These are phyloP conservation scores for Friedmanniomyces endolithicus DNA, from an alignment of 495 filamentous ascomycete species.

Conservation along the genomic window DNA sequence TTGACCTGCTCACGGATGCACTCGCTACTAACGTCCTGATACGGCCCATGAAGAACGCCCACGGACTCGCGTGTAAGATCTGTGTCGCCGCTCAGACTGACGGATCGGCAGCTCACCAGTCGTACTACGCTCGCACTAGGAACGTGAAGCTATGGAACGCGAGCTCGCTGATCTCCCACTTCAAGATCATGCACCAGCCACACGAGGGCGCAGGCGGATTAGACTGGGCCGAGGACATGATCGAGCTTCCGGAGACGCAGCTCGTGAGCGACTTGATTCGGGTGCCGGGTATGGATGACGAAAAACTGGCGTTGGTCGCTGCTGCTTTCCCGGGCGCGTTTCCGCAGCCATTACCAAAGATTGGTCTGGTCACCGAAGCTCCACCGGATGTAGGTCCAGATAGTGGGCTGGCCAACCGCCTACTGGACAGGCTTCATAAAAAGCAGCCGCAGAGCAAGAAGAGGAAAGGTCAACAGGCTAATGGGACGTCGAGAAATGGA, in stretches of 20 bases:
- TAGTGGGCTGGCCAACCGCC: not conserved
- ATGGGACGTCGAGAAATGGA: not conserved
- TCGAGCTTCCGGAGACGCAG: conserved; percentile 47
- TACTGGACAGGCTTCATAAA: conserved; percentile 11
- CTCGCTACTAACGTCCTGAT: conserved; percentile 52
- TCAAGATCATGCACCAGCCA: conserved; percentile 44
- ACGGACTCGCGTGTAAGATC: conserved; percentile 51
- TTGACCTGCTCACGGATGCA: conserved; percentile 54
- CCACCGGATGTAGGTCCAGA: not conserved
- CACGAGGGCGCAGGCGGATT: conserved; percentile 25
- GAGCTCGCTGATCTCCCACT: conserved; percentile 54
- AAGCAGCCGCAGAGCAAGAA: conserved; percentile 6
- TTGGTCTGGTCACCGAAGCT: conserved; percentile 4
- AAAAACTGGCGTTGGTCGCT: conserved; percentile 42
- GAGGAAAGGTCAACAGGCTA: conserved; percentile 12
- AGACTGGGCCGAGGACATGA: conserved; percentile 61
- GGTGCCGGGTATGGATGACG: conserved; percentile 43
- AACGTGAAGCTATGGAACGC: conserved; percentile 45
- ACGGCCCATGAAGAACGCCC: conserved; percentile 52
- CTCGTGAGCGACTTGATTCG: conserved; percentile 37
- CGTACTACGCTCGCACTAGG: conserved; percentile 23
- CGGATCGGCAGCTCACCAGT: conserved; percentile 3
- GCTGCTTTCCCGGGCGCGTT: conserved; percentile 41
- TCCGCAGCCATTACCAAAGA: conserved; percentile 10
- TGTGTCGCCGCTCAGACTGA: conserved; percentile 31